phyloP scores from a whole-genome alignment of 1,284 basidiomycete species.

The Gomphus bonarii region DNA sequence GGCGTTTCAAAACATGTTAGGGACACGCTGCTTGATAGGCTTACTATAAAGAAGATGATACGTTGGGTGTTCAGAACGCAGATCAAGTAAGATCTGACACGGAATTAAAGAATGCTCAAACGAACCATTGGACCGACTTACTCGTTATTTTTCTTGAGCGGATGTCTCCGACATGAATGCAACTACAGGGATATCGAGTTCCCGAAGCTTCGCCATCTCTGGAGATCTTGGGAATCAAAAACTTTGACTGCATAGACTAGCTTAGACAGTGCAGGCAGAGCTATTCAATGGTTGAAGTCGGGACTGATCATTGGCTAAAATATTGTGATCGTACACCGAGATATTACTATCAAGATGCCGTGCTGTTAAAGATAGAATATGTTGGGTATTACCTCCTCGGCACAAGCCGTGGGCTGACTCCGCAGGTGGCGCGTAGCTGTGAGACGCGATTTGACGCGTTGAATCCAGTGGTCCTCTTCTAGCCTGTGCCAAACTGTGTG shows the following conservation, averaged over 20 bases:
- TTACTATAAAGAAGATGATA: slow-evolving; percentile 65
- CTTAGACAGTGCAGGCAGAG: slow-evolving; percentile 29
- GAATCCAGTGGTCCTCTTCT: background rate
- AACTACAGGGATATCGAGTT: slow-evolving; percentile 47
- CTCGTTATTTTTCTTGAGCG: slow-evolving; percentile 41
- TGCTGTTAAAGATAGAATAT: too few species aligned
- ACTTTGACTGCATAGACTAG: background rate
- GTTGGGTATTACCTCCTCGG: background rate
- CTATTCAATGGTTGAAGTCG: slow-evolving; percentile 26
- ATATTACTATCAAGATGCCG: slow-evolving; percentile 72
- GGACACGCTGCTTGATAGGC: slow-evolving; percentile 15
- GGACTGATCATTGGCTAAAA: background rate
- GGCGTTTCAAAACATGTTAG: background rate
- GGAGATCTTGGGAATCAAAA: background rate
- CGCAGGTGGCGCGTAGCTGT: background rate
- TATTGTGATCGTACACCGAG: slow-evolving; percentile 49
- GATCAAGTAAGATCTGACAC: slow-evolving; percentile 49
- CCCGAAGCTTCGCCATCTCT: slow-evolving; percentile 60
- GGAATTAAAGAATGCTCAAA: background rate
- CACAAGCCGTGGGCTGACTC: too few species aligned
- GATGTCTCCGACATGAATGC: slow-evolving; percentile 62
- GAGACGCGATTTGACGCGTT: background rate
- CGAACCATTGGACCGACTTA: slow-evolving; percentile 17
- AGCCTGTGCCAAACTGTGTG: background rate
- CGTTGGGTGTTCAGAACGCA: slow-evolving; percentile 48